A percentile compares a stretch with the other conserved stretches of the same genome.
These are phyloP conservation scores for Pichia occidentalis DNA, from an alignment of 805 yeast genomes.

Conservation along the genomic window DNA sequence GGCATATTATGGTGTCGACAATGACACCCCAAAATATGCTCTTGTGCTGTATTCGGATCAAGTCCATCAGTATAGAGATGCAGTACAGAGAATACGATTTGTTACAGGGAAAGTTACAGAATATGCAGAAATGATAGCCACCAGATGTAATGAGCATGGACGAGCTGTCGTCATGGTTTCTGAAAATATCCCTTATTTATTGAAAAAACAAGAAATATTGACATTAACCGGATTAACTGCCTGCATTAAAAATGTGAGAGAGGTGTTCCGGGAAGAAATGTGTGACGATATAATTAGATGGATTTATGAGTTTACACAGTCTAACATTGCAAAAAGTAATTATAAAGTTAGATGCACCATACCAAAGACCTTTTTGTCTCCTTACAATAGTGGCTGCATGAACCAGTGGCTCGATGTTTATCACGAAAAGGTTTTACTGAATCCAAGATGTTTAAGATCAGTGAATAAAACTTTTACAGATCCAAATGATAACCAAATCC, in stretches of 20 bases:
- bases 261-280: constrained; percentile 74
- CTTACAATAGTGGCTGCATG: constrained; percentile 52
- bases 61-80: constrained; percentile 66
- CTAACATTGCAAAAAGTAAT: constrained; percentile 47
- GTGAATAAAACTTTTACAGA: constrained; percentile 14
- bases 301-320: constrained; percentile 52
- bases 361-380: constrained; percentile 50
- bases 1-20: constrained; percentile 40
- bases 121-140: constrained; percentile 69
- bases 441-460: constrained; percentile 16
- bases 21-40: constrained; percentile 43
- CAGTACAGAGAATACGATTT: constrained; percentile 53
- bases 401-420: constrained; percentile 22
- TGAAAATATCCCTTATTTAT: constrained; percentile 40
- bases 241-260: constrained; percentile 60
- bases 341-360: constrained; percentile 41
- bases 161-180: constrained; percentile 64
- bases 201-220: constrained; percentile 49
- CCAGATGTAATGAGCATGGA: constrained; percentile 55
- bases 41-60: constrained; percentile 74
- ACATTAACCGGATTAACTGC: constrained; percentile 60
- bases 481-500: constrained; percentile 11
- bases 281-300: constrained; percentile 64
- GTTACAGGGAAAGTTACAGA: constrained; percentile 59
- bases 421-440: constrained; percentile 25